Conservation (phyloP, 495 filamentous ascomycete genomes). For the Ascobolus immersus region DNA sequence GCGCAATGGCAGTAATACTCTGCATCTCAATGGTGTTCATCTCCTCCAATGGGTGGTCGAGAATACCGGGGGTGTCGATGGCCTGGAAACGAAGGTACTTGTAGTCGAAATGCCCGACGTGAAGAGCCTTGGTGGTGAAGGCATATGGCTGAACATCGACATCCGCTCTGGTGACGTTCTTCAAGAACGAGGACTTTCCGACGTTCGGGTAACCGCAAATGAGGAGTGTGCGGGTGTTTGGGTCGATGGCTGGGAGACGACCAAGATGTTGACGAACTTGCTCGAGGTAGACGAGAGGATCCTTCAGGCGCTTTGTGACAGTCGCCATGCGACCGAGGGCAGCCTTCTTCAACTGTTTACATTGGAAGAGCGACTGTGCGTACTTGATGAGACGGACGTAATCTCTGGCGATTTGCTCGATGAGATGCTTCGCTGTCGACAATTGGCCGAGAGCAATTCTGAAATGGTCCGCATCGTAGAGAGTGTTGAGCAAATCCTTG, state of each 20-base stretch:
- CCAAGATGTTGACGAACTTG: conserved; percentile 95
- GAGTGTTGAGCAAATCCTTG: conserved; percentile 58
- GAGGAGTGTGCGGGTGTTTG: conserved; percentile 77
- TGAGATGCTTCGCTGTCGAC: conserved; percentile 82
- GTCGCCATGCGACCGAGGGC: conserved; percentile 89
- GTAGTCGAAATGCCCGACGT: conserved; percentile 97
- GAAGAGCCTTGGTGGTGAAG: conserved; percentile 93
- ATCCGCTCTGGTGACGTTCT: conserved; percentile 77
- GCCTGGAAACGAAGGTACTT: conserved; percentile 86
- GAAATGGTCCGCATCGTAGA: conserved; percentile 96
- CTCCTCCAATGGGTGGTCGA: conserved; percentile 93
- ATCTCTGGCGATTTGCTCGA: conserved; percentile 82
- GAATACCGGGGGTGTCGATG: conserved; percentile 76
- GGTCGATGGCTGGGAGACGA: conserved; percentile 90
- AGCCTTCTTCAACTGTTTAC: conserved; percentile 77
- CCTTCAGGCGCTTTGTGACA: conserved; percentile 75
- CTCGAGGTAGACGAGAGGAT: conserved; percentile 82
- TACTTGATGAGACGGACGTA: conserved; percentile 90
- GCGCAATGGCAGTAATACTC: conserved; percentile 88
- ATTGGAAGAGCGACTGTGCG: conserved; percentile 84
- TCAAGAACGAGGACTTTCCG: conserved; percentile 85
- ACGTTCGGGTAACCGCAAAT: conserved; percentile 97
- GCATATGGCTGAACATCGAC: conserved; percentile 96
- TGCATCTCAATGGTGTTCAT: conserved; percentile 99
- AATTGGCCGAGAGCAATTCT: conserved; percentile 86